These are phyloP conservation scores for Picea mariana DNA, from an alignment of 83 land plant species.

Conservation along the genomic window DNA sequence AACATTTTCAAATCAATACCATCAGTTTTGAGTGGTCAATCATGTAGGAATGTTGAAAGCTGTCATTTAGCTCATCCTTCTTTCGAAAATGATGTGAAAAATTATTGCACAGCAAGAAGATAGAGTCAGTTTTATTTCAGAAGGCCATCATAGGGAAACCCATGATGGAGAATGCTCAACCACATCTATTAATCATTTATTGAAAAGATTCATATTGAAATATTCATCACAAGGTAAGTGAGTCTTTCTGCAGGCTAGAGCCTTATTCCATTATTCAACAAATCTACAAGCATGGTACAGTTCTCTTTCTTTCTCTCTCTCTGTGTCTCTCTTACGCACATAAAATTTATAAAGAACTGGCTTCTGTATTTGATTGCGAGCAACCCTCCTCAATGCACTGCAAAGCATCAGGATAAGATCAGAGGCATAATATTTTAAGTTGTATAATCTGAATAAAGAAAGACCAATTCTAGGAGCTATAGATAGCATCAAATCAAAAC, in stretches of 20 bases:
- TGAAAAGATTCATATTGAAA: background rate
- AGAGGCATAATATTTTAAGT: background rate
- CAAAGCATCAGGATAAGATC: background rate
- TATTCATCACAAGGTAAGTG: background rate
- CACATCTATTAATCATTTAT: background rate
- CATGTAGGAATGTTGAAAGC: too few relatives aligned
- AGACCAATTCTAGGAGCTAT: background rate
- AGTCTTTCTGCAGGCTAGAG: background rate
- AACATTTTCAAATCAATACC: too few relatives aligned
- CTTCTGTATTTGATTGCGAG: constrained; percentile 12
- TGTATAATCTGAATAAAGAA: background rate
- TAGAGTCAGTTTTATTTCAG: too few relatives aligned
- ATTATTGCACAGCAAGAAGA: too few relatives aligned
- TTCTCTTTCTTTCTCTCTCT: too few relatives aligned
- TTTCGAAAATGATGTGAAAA: too few relatives aligned
- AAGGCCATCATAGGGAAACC: too few relatives aligned
- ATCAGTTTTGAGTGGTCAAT: too few relatives aligned
- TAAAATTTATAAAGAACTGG: background rate
- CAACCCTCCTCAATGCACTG: constrained; percentile 12
- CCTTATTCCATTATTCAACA: background rate
- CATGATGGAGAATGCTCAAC: background rate
- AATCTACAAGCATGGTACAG: background rate
- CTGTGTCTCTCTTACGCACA: background rate
- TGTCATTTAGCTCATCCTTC: too few relatives aligned
- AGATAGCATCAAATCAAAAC: background rate